Evolutionary conservation across 1,284 basidiomycete species (phyloP).

Genomic region (Anthracocystis panici-leucophaei): DNA sequence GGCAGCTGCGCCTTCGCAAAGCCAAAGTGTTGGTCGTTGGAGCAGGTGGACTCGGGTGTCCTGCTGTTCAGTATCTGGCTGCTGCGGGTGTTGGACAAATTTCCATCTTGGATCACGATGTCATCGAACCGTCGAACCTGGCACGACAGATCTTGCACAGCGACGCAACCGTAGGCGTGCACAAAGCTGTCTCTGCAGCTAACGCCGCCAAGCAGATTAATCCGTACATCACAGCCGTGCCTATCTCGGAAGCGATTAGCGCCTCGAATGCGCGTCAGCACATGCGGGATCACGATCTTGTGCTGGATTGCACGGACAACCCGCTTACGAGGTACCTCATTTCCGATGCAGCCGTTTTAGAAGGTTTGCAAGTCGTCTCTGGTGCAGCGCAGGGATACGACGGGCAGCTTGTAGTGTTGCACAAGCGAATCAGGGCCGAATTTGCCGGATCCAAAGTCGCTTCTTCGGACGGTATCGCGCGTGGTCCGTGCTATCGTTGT

Average conservation of each 20-base stretch:
- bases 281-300: slow-evolving; percentile 73
- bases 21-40: slow-evolving; percentile 89
- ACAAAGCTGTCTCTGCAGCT: slow-evolving; percentile 84
- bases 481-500: slow-evolving; percentile 93
- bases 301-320: slow-evolving; percentile 97
- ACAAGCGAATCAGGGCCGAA: slow-evolving; percentile 44
- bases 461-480: slow-evolving; percentile 14
- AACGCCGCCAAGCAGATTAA: slow-evolving; percentile 70
- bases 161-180: slow-evolving; percentile 81
- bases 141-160: slow-evolving; percentile 92
- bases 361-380: slow-evolving; percentile 84
- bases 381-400: slow-evolving; percentile 93
- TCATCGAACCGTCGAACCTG: slow-evolving; percentile 90
- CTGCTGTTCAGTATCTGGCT: slow-evolving; percentile 91
- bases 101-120: slow-evolving; percentile 90
- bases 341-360: slow-evolving; percentile 85
- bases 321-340: slow-evolving; percentile 91
- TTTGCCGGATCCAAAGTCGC: slow-evolving; percentile 25
- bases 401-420: slow-evolving; percentile 78
- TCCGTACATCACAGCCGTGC: slow-evolving; percentile 53
- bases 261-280: slow-evolving; percentile 53
- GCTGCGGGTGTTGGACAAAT: slow-evolving; percentile 89
- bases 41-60: slow-evolving; percentile 95
- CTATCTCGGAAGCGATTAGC: slow-evolving; percentile 38
- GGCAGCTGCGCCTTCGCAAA: slow-evolving; percentile 80